Conservation (phyloP, 208 protist species). For the Leishmania aethiopica region DNA sequence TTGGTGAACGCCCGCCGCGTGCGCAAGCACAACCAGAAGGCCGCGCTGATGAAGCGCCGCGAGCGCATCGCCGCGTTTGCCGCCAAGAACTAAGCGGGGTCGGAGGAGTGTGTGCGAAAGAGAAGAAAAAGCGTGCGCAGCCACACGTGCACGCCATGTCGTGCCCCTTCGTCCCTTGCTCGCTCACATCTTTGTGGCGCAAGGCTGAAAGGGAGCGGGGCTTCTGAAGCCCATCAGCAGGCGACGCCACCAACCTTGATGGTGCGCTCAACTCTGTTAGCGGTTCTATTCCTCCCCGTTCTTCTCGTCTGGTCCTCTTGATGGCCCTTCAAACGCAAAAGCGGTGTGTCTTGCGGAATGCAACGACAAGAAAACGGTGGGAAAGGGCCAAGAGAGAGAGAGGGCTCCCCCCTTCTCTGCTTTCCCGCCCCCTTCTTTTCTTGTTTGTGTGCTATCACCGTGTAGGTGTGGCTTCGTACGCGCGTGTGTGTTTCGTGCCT, state of each 20-base stretch:
- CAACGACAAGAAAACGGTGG: not conserved
- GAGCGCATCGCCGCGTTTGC: constrained; percentile 68
- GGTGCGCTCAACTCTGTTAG: not conserved
- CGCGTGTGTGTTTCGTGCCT: not conserved
- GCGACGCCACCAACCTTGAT: not conserved
- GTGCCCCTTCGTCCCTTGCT: not conserved
- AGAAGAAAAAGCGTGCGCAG: not conserved
- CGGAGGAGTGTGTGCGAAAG: not conserved
- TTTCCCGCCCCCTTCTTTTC: not conserved
- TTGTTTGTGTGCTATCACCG: not conserved
- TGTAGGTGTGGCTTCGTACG: not conserved
- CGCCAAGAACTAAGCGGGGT: constrained; percentile 35
- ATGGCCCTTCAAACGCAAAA: not conserved
- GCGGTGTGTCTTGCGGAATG: not conserved
- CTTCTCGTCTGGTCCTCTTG: not conserved
- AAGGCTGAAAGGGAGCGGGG: not conserved
- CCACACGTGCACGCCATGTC: not conserved
- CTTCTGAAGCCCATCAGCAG: not conserved
- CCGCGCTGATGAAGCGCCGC: constrained; percentile 72
- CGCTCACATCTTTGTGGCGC: not conserved
- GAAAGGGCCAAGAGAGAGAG: not conserved
- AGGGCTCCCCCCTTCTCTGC: not conserved
- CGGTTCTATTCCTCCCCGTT: not conserved
- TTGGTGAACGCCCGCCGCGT: constrained; percentile 84
- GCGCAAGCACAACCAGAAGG: constrained; percentile 91